Evolutionary conservation across 345 rosid species (phyloP), one percentile per base, ranked within the genome.

Genomic region (Eucalyptus sp.): DNA sequence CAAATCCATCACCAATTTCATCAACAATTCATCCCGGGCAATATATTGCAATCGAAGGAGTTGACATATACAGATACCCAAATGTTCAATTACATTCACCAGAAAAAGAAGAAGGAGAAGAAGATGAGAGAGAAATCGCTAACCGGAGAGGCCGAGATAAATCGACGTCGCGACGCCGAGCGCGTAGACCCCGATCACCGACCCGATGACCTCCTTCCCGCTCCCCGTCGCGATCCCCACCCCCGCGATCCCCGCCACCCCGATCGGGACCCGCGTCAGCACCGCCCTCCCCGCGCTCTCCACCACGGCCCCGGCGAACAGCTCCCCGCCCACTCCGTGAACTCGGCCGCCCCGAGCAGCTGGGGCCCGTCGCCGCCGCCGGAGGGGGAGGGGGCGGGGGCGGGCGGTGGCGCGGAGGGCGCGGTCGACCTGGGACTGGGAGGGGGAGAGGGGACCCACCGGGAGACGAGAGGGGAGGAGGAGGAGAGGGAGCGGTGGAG

Each of bases 151-250:
- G 88, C 99, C 90, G 48, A 96, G 92, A 88, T 93, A 95, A 89
- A 96, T 91, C 22, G 98, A 96, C 87, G 97, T 91, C 7, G 94
- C 97, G 27, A 96, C 96, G 17, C 99, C 97, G 25, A 96, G 92
- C 20, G 97, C 96, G 93, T 96, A 97, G 10, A 92, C 92, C 51
- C 97, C 99, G 87, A 95, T 92, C 93, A 92, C 95, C 9, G 96
- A 92, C 33, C 96, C 99, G 33, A 95, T 87, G 20, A 95, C 51
- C 86, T 91, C 93, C 88, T 88, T 94, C 31, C 94, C 90, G 1
- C 94, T 89, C 91, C 95, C 91, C 66, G 95, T 92, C 86, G 91
- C 93, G 12, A 94, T 93, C 1, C 98, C 99, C 66, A 96, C 87
- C 48, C 98, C 99, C 48, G 93, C 93, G 50, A 96, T 96, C 54